Evolutionary conservation across 495 filamentous ascomycete genomes (phyloP), one percentile per base, ranked within the genome.

Genomic region (Penicillium cataractarum): DNA sequence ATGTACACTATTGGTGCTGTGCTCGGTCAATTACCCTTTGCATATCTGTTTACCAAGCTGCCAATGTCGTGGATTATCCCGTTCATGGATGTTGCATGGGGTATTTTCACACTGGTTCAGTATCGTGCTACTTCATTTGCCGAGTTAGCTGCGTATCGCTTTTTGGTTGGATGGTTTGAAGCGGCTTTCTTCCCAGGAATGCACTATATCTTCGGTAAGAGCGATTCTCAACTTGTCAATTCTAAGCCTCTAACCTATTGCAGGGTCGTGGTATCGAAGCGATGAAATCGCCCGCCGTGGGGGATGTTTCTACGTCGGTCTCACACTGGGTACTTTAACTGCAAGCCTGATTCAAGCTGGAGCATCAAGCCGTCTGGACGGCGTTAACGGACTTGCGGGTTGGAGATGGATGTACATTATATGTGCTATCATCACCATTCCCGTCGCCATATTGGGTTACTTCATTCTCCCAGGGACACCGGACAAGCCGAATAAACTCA

Each of bases 111-210:
- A 0, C 57, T 83, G 33, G 62, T 79, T 21, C 79, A 83, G 42
- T 81, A 76, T 59, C 74, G 79, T 35, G 72, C 68, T 22, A 71
- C 48, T 26, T 71, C 68, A n/a, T 74, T 67, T 44, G 61, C 69
- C 15, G 73, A 78, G 39, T 26, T 78, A 24, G 69, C 71, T 55
- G 80, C 87, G 22, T 83, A 92, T 63, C 87, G 93, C 32, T 95
- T 96, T 77, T 90, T 96, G 71, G 86, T 96, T 50, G 92, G 92
- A 22, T 93, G 94, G 68, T 86, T 97, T 22, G 93, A 93, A 55
- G 71, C 75, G 7, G 73, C 76, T 7, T 82, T 77, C 64, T 81
- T 78, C 52, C 80, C 80, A 0, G 77, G 73, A 26, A 75, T 81
- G 69, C 78, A 81, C 35, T 80, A 76, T 53, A 76, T 81, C 24